phyloP scores from a whole-genome alignment of 208 protist species.

The Acanthamoeba sp. region DNA sequence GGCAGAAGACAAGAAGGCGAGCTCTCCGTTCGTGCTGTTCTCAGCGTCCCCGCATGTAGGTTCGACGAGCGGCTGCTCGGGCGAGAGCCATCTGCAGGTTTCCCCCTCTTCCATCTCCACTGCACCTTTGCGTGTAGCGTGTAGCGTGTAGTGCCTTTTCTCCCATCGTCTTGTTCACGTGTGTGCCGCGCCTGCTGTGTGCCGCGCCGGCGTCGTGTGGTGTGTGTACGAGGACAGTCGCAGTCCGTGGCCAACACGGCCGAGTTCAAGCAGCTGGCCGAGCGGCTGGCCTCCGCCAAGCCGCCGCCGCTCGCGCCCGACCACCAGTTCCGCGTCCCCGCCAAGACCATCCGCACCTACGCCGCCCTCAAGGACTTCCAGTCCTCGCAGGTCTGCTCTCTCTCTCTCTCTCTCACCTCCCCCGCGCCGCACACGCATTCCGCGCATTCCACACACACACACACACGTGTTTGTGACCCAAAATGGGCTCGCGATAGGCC shows the following conservation, averaged over 20 bases:
- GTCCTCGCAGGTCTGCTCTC: not conserved
- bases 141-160: no score
- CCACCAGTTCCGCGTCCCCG: not conserved
- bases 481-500: not conserved
- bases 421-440: no score
- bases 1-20: no score
- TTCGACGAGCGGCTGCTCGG: no score
- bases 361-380: constrained; percentile 18
- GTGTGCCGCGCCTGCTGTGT: no score
- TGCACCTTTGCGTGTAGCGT: no score
- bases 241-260: not conserved
- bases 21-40: not conserved
- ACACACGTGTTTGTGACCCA: not conserved
- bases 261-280: not conserved
- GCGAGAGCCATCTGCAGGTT: no score
- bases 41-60: not conserved
- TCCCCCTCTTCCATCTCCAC: no score
- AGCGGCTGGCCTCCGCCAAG: not conserved
- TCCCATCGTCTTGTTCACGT: no score
- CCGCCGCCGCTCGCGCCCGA: not conserved
- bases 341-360: constrained; percentile 39
- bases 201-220: no score
- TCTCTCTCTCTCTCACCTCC: no score
- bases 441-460: not conserved
- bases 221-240: no score